These are phyloP conservation scores for Smithsoniella earleae DNA, from an alignment of 163 green algal species.

Conservation along the genomic window DNA sequence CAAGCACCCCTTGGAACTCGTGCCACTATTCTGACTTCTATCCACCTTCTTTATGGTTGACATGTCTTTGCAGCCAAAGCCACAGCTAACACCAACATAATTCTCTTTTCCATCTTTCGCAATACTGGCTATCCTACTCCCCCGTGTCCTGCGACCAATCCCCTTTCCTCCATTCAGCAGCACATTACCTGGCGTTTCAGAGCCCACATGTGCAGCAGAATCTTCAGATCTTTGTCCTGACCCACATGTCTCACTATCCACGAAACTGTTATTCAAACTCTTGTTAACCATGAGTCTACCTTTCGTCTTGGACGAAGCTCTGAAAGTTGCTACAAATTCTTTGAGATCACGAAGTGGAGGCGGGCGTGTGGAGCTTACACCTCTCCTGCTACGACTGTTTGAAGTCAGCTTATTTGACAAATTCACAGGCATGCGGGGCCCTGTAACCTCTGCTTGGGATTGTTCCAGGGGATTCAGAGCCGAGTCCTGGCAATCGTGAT, in stretches of 20 bases:
- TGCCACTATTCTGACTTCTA: not conserved
- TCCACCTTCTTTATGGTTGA: not conserved
- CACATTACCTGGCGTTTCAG: not conserved
- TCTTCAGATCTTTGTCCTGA: not conserved
- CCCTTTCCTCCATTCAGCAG: not conserved
- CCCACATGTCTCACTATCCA: not conserved
- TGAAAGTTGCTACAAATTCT: not conserved
- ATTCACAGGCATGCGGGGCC: not conserved
- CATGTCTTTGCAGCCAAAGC: not conserved
- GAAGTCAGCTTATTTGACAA: not conserved
- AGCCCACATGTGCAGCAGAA: not conserved
- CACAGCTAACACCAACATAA: too few relatives aligned
- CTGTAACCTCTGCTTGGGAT: not conserved
- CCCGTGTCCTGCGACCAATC: not conserved
- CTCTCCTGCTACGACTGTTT: not conserved
- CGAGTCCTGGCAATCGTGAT: not conserved
- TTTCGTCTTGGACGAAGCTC: conserved; percentile 14
- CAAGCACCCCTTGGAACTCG: not conserved
- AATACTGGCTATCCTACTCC: not conserved
- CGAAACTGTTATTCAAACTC: not conserved
- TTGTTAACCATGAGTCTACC: not conserved
- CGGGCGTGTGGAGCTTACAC: not conserved
- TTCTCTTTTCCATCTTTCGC: conserved; percentile 4
- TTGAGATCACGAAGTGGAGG: not conserved
- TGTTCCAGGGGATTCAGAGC: not conserved